Percentiles rank a stretch among this genome's conserved stretches.
Conservation (phyloP, 495 filamentous ascomycete species). For the Parachaetomium inaequale region DNA sequence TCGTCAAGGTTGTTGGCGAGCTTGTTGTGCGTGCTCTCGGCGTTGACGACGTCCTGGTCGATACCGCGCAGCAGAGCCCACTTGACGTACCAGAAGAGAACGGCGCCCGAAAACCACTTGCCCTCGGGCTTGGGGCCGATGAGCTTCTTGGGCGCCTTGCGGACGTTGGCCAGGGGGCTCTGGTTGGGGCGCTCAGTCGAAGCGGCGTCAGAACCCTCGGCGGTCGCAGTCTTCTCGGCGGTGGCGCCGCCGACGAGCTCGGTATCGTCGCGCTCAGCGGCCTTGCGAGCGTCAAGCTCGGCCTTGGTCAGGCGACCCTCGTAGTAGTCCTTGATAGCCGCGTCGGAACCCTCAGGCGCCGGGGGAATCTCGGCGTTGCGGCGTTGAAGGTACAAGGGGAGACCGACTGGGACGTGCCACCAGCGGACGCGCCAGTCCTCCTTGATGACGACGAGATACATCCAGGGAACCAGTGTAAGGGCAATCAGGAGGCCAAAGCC, state of each 20-base stretch:
- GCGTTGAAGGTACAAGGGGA: slow-evolving; percentile 52
- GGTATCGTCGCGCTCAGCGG: slow-evolving; percentile 18
- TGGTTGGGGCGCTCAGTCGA: slow-evolving; percentile 1
- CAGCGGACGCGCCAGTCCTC: slow-evolving; percentile 55
- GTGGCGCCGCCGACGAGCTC: slow-evolving; percentile 7
- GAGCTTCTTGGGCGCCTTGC: slow-evolving; percentile 21
- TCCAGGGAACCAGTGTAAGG: slow-evolving; percentile 61
- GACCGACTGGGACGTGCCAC: slow-evolving; percentile 57
- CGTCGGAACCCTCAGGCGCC: slow-evolving; percentile 36
- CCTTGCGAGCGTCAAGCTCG: slow-evolving; percentile 41
- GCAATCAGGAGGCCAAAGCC: slow-evolving; percentile 50
- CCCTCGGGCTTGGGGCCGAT: slow-evolving; percentile 37
- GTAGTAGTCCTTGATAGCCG: slow-evolving; percentile 52
- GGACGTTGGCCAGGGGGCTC: slow-evolving; percentile 3
- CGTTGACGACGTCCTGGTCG: slow-evolving; percentile 55
- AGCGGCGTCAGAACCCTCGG: slow-evolving; percentile 12
- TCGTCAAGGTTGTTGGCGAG: slow-evolving; percentile 50
- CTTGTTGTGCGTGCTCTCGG: slow-evolving; percentile 29
- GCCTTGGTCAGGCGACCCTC: slow-evolving; percentile 46
- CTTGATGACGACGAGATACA: slow-evolving; percentile 55
- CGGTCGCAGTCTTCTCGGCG: slow-evolving; percentile 8
- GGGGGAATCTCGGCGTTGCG: slow-evolving; percentile 49
- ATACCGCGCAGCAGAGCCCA: slow-evolving; percentile 56
- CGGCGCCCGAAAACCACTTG: slow-evolving; percentile 36
- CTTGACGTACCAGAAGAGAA: slow-evolving; percentile 47